Evolutionary conservation across 306 rosid species (phyloP), one percentile per base, ranked within the genome.

Genomic region (Leucaena leucocephala): DNA sequence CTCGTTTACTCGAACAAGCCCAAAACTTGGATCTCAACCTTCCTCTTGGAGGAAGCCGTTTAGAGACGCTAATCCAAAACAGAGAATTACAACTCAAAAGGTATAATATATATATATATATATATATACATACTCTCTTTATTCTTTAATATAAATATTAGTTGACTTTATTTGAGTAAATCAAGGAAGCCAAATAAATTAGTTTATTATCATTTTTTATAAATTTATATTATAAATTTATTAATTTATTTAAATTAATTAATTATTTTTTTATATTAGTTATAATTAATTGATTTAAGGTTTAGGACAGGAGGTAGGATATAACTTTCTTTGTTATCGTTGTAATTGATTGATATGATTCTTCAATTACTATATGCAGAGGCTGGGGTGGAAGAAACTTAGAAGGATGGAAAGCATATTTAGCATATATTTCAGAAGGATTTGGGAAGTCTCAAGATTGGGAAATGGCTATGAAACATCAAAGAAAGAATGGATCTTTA

Each of bases 401-500:
- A 58, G 64, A 58, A 21, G 64, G 64, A 22, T 58, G 64, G 64
- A 58, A 58, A 10, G 64, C 64, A 58, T 58, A 58, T 22, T 2
- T 21, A 7, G 36, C 64, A 21, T 58, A 58, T 36, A 58, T 58
- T 22, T 58, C 64, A 21, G 64, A 58, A 22, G 64, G 64, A 58
- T 22, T 58, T 58, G 64, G 64, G 64, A 21, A 22, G 36, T 58
- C 36, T 22, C 64, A 58, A 2, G 22, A 58, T 10, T 58, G 64
- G 64, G 64, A 58, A 58, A 21, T 58, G 64, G 64, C 64, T 22
- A 11, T 58, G 15, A 58, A 58, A 22, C 22, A 8, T 58, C 64
- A 58, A 10, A 22, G 64, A 58, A 58, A 58, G 4, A 58, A 58
- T 58, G 64, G 64, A 2, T 58, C 64, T 22, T 16, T 58, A 8